Conservation (phyloP, 352 stramenopile species). For the Pythium grandisporangium region DNA sequence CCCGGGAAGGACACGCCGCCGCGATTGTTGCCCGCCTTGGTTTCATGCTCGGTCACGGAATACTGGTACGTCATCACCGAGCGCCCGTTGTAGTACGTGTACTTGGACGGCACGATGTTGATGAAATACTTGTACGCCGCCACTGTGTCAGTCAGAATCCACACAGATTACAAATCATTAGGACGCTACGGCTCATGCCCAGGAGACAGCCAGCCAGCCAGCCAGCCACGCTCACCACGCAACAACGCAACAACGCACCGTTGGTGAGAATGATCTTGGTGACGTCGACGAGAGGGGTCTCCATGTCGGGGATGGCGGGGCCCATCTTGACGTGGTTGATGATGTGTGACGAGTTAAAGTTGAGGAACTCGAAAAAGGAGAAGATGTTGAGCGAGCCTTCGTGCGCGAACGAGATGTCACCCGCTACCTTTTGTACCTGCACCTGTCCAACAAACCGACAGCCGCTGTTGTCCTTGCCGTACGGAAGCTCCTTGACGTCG, state of each 20-base stretch:
- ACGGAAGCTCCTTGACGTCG: slow-evolving; percentile 49
- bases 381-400: slow-evolving; percentile 81
- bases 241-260: slow-evolving; percentile 19
- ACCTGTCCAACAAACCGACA: slow-evolving; percentile 65
- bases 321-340: slow-evolving; percentile 75
- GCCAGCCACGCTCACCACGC: background rate
- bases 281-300: slow-evolving; percentile 79
- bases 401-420: slow-evolving; percentile 81
- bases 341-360: slow-evolving; percentile 84
- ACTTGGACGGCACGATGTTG: slow-evolving; percentile 76
- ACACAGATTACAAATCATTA: background rate
- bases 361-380: slow-evolving; percentile 82
- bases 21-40: slow-evolving; percentile 19
- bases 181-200: no score
- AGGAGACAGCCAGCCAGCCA: background rate
- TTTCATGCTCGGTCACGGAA: slow-evolving; percentile 79
- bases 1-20: slow-evolving; percentile 66
- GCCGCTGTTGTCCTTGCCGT: slow-evolving; percentile 36
- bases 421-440: slow-evolving; percentile 75
- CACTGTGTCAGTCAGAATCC: slow-evolving; percentile 24
- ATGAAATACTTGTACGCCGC: slow-evolving; percentile 87
- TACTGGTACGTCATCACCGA: slow-evolving; percentile 80
- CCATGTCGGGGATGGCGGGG: slow-evolving; percentile 72
- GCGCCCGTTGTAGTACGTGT: slow-evolving; percentile 68
- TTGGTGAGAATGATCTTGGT: slow-evolving; percentile 77